These are phyloP conservation scores for Chenopodium album DNA, from an alignment of 148 eudicot species.

Conservation along the genomic window DNA sequence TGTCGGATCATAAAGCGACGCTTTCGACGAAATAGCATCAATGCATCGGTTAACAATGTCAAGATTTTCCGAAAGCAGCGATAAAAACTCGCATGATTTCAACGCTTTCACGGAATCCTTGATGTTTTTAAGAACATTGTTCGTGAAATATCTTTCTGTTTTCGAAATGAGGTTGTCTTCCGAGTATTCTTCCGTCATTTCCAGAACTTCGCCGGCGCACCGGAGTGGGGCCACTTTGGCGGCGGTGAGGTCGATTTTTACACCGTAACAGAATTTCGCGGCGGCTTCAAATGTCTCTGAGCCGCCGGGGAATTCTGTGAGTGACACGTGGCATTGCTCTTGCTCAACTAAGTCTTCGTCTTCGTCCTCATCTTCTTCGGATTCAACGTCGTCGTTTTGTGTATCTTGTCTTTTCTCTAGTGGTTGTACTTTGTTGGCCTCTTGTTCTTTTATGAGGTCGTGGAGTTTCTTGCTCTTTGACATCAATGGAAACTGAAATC, in stretches of 20 bases:
- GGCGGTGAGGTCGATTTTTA: conserved; percentile 68
- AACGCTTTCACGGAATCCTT: conserved; percentile 59
- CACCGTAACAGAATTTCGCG: conserved; percentile 94
- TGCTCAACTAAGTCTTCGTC: conserved; percentile 23
- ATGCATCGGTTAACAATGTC: conserved; percentile 74
- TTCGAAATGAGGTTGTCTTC: conserved; percentile 76
- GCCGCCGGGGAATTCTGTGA: conserved; percentile 81
- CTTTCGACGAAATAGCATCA: conserved; percentile 51
- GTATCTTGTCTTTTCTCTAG: conserved; percentile 1
- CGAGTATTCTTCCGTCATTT: conserved; percentile 82
- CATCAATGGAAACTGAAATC: conserved; percentile 85
- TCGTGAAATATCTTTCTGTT: conserved; percentile 61
- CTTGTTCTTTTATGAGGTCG: conserved; percentile 64
- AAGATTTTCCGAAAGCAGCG: conserved; percentile 61
- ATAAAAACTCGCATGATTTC: conserved; percentile 55
- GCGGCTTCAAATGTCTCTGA: conserved; percentile 74
- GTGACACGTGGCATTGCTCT: conserved; percentile 41
- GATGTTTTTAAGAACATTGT: conserved; percentile 49
- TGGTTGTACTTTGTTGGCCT: conserved; percentile 23
- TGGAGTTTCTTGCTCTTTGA: conserved; percentile 77
- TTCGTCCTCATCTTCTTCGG: conserved; percentile 10
- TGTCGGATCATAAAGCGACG: conserved; percentile 66
- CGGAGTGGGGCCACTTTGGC: conserved; percentile 69
- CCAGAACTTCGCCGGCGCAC: conserved; percentile 77
- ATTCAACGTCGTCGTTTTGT: conserved; percentile 17